Conservation (phyloP, 2,329 filamentous ascomycete species). For the Ophiocordyceps camponoti-saundersi region DNA sequence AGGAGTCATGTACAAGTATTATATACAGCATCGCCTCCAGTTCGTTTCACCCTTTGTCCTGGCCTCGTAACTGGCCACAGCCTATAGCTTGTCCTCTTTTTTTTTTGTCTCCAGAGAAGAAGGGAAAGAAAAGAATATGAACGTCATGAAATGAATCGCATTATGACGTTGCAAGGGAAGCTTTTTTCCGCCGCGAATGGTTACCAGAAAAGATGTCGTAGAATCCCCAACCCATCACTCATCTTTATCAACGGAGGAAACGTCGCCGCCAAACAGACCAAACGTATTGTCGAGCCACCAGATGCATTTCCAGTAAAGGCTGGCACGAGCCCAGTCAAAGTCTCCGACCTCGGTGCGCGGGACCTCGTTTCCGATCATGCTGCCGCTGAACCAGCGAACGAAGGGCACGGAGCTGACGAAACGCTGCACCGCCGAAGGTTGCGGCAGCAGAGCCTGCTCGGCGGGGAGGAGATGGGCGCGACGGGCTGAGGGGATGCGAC, state of each 20-base stretch:
- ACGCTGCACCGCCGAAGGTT: slow-evolving; percentile 46
- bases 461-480: slow-evolving; percentile 48
- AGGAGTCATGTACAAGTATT: background rate
- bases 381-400: slow-evolving; percentile 53
- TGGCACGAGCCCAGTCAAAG: slow-evolving; percentile 59
- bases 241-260: slow-evolving; percentile 39
- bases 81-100: background rate
- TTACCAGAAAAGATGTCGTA: background rate
- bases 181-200: too few relatives aligned
- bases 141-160: background rate
- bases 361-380: slow-evolving; percentile 59
- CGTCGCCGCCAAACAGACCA: slow-evolving; percentile 40
- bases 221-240: slow-evolving; percentile 20
- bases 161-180: too few relatives aligned
- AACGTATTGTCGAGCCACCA: slow-evolving; percentile 45
- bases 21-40: background rate
- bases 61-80: background rate
- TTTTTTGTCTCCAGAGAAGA: background rate
- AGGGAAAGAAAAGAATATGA: background rate
- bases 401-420: slow-evolving; percentile 50
- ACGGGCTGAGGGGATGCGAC: slow-evolving; percentile 49
- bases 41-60: background rate
- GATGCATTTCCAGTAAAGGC: slow-evolving; percentile 50
- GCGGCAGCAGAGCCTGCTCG: slow-evolving; percentile 53
- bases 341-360: slow-evolving; percentile 55